Base-by-base conservation (phyloP, 2,329 filamentous ascomycete species). In the Rosellinia necatrix region DNA sequence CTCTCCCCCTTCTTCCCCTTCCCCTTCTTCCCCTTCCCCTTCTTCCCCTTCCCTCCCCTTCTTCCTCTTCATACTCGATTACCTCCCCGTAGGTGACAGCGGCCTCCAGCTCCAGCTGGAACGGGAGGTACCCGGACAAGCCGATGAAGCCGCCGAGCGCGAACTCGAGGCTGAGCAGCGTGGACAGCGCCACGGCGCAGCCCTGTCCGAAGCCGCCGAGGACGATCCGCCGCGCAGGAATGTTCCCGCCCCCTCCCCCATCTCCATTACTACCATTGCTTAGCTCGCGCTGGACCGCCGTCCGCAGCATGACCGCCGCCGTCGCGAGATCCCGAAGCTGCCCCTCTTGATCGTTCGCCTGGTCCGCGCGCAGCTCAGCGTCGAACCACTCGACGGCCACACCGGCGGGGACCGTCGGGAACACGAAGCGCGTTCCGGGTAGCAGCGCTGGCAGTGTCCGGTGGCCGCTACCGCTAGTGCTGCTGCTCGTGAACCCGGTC, bases 191-290 rank as follows among this genome's bases (percentile, higher is more conserved):
- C 61, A 76, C 74, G 1, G 79, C 80, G 61, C 77, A 82, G 0
- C 81, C 81, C 58, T 82, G 78, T 61, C 81, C 81, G 15, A 84
- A 57, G 0, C 80, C 79, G 6, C 79, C 77, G 1, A 84, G 56
- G 4, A 83, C 66, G 10, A 83, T 67, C 46, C 78, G 78, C 15
- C 59, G 27, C 25, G 40, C 66, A 48, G 49, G 67, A 38, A 71
- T 64, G 7, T 15, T 7, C 30, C n/a, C 22, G 51, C 60, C 60
- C 80, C 76, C 1, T 43, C 51, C 2, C 72, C 49, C 0, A 79
- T 51, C 51, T 74, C 74, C 0, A 49, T 56, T 0, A 60, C 68
- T 1, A 75, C 78, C 58, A 80, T 74, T 4, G 64, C 64, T n/a
- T n/a, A n/a, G n/a, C n/a, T n/a, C n/a, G n/a, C n/a, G n/a, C n/a